These are phyloP conservation scores for Phytomonas sp. DNA, from an alignment of 208 protist genomes.

Conservation along the genomic window DNA sequence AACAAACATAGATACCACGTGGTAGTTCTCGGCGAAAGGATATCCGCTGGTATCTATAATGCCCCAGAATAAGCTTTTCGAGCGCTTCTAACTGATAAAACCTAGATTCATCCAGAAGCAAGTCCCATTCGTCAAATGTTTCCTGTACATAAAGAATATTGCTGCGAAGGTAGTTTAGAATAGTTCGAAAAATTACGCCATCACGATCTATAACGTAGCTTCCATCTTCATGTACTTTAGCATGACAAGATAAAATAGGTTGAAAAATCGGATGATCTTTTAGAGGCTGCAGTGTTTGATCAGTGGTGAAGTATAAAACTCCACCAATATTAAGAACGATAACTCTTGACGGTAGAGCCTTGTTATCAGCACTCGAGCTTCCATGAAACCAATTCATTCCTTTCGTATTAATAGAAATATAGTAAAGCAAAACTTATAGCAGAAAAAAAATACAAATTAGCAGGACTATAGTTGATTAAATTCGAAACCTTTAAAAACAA, in stretches of 20 bases:
- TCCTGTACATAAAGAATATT: slow-evolving; percentile 38
- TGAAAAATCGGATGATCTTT: slow-evolving; percentile 37
- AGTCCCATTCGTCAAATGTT: slow-evolving; percentile 56
- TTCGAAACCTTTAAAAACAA: neutral
- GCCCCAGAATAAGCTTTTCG: slow-evolving; percentile 24
- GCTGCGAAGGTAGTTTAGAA: slow-evolving; percentile 52
- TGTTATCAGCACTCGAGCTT: slow-evolving; percentile 33
- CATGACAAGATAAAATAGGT: slow-evolving; percentile 39
- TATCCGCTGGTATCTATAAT: slow-evolving; percentile 54
- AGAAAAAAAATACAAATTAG: slow-evolving; percentile 1
- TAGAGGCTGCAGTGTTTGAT: slow-evolving; percentile 24
- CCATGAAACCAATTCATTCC: slow-evolving; percentile 26
- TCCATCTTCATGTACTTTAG: slow-evolving; percentile 34
- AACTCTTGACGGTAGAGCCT: slow-evolving; percentile 29
- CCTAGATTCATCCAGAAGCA: slow-evolving; percentile 41
- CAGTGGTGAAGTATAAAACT: slow-evolving; percentile 32
- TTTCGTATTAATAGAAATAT: slow-evolving; percentile 5
- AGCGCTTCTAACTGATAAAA: slow-evolving; percentile 36
- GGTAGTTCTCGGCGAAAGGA: slow-evolving; percentile 50
- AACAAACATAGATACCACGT: slow-evolving; percentile 52
- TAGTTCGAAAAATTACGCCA: slow-evolving; percentile 44
- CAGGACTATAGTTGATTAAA: neutral
- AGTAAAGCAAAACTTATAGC: neutral
- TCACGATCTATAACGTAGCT: slow-evolving; percentile 63
- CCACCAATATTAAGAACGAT: slow-evolving; percentile 63